Conservation (phyloP, 495 filamentous ascomycete species). For the Trichocladium uniseriatum region DNA sequence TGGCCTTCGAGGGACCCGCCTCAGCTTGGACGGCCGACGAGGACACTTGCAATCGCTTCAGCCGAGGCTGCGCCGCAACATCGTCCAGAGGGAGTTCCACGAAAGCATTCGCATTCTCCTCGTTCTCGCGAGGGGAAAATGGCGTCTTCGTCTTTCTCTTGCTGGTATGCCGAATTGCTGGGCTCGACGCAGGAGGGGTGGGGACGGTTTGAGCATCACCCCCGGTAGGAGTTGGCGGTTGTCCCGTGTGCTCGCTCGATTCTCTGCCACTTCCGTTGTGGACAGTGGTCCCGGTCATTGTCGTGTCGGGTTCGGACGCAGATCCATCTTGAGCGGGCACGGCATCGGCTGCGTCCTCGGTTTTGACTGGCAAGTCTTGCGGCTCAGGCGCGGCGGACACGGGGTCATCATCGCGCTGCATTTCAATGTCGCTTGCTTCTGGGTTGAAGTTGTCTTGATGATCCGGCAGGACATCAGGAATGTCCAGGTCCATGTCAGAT, state of each 20-base stretch:
- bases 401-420: not conserved
- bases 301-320: too few relatives aligned
- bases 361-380: not conserved
- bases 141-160: conserved; percentile 12
- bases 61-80: not conserved
- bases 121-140: conserved; percentile 5
- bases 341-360: not conserved
- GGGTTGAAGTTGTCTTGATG: not conserved
- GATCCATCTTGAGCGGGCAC: not conserved
- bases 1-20: not conserved
- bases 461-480: not conserved
- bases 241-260: not conserved
- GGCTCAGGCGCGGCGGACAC: not conserved
- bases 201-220: not conserved
- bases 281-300: too few relatives aligned
- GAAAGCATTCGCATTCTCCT: conserved; percentile 9
- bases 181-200: not conserved
- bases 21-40: not conserved
- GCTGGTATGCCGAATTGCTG: not conserved
- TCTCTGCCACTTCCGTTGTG: too few relatives aligned
- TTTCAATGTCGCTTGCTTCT: not conserved
- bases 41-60: not conserved
- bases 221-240: not conserved
- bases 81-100: conserved; percentile 8
- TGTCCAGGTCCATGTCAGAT: not conserved